Conservation (phyloP, 352 stramenopile genomes). For the Globisporangium paddicum region DNA sequence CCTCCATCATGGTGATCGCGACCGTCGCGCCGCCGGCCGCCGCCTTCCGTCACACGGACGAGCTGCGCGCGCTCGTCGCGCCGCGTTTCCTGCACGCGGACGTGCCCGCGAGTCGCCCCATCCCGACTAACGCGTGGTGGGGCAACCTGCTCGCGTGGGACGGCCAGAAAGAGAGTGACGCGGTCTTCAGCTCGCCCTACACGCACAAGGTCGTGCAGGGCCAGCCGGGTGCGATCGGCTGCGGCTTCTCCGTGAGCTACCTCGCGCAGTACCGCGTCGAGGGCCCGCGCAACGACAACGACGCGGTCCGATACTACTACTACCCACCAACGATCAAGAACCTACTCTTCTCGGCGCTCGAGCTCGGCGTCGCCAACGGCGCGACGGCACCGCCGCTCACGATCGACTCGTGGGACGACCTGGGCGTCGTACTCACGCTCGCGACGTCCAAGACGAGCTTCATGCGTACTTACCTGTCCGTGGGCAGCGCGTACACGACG, state of each 20-base stretch:
- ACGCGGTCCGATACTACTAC: slow-evolving; percentile 81
- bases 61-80: slow-evolving; percentile 41
- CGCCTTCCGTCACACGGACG: slow-evolving; percentile 45
- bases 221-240: slow-evolving; percentile 26
- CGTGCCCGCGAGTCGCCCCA: slow-evolving; percentile 19
- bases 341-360: slow-evolving; percentile 57
- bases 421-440: slow-evolving; percentile 56
- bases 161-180: slow-evolving; percentile 49
- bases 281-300: slow-evolving; percentile 71
- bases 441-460: slow-evolving; percentile 1
- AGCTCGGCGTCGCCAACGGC: slow-evolving; percentile 22
- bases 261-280: slow-evolving; percentile 68
- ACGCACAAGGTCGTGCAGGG: slow-evolving; percentile 47
- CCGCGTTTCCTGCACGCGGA: slow-evolving; percentile 36
- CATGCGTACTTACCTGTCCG: slow-evolving; percentile 54
- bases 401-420: slow-evolving; percentile 73
- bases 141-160: slow-evolving; percentile 74
- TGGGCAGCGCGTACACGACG: slow-evolving; percentile 78
- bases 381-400: slow-evolving; percentile 17
- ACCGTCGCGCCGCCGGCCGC: slow-evolving; percentile 22
- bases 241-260: slow-evolving; percentile 61
- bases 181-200: slow-evolving; percentile 70
- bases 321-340: slow-evolving; percentile 74
- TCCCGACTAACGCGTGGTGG: slow-evolving; percentile 85
- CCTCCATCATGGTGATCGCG: slow-evolving; percentile 11